Evolutionary conservation across 371 early-diverging fungal genomes (phyloP), one percentile per base, ranked within the genome.

Genomic region (Rhizomucor pusillus): DNA sequence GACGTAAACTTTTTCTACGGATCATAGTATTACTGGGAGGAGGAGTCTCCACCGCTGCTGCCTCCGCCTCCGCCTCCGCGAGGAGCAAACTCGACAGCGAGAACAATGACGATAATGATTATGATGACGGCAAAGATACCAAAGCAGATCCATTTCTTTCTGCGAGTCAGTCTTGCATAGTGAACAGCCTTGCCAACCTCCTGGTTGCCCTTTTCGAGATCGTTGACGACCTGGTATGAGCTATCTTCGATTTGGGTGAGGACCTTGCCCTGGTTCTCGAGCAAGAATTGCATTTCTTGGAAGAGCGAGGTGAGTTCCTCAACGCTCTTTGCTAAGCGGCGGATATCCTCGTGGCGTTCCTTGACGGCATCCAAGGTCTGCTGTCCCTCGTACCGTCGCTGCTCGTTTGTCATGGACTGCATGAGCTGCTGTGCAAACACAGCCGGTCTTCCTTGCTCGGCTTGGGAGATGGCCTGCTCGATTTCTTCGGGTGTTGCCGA

Each of bases 81-180:
- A 35, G 63, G 68, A 34, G 56, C 52, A 16, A 68, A 54, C n/a
- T 63, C 47, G 10, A 66, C 66, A 33, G 56, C 56, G 12, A 77
- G 43, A 14, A 77, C 62, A 48, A 77, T 72, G 19, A 67, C 65
- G 33, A 77, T 51, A 24, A 77, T 67, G 43, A 77, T 68, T 34
- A 77, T n/a, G 39, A 77, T 74, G 14, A 65, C 54, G 1, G 63
- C 50, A 50, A 67, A 64, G 40, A 77, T 74, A 61, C 63, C 65
- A 47, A 77, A 73, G 43, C 75, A 74, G 20, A 77, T 77, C 70
- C 72, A 77, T 56, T 77, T 77, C 65, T 77, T 77, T 44, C 63
- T 59, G 18, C 78, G 67, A 20, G 75, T 77, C 33, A 67, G 51
- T 25, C 48, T 59, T 5, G 78, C 78, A 41, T 57, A 60, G 1